Base-by-base conservation (phyloP, 2,329 filamentous ascomycete genomes). In the Aureobasidium melanogenum region DNA sequence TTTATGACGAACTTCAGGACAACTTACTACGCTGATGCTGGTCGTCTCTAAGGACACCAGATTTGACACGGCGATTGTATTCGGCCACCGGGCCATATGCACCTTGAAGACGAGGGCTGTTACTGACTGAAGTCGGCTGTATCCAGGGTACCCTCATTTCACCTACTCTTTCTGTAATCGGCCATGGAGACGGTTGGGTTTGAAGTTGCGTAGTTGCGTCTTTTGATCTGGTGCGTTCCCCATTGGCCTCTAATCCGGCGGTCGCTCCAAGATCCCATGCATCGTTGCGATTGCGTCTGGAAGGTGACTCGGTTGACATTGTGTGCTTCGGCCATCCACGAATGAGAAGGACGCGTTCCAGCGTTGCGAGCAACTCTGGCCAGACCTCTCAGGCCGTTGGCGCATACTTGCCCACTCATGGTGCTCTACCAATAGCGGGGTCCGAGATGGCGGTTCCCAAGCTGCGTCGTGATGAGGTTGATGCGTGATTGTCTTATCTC, bases 11-110 rank as follows among this genome's bases (percentile, higher is more conserved):
- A 2, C 2, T 8, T 50, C 8, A 3, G 5, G 19, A 14, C 48
- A 52, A 64, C 78, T 67, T 77, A 91, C 89, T 87, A 81, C 94
- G 81, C 74, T 99, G 94, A 75, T 97, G 89, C 66, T 91, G 85
- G 72, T 99, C 94, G 72, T 97, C 90, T 65, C 88, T 83, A 65
- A 99, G 73, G 52, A 84, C 79, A 12, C 91, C 90, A 46, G 80
- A 77, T 50, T 85, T 79, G 9, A 99, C 92, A 50, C 93, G 84
- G 63, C 82, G 80, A 72, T 97, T 88, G 74, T 99, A 99, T 74
- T 97, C 93, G 65, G 86, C 82, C 69, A 97, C 81, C 2, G 94
- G 94, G 0, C 92, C 92, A 34, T 59, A 60, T n/a, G 63, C 51
- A 62, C 52, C 60, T 62, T 48, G 34, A 44, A 58, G 44, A 56